phyloP scores from a whole-genome alignment of 176 grass and related monocot species.

The Bolboschoenus planiculmis region DNA sequence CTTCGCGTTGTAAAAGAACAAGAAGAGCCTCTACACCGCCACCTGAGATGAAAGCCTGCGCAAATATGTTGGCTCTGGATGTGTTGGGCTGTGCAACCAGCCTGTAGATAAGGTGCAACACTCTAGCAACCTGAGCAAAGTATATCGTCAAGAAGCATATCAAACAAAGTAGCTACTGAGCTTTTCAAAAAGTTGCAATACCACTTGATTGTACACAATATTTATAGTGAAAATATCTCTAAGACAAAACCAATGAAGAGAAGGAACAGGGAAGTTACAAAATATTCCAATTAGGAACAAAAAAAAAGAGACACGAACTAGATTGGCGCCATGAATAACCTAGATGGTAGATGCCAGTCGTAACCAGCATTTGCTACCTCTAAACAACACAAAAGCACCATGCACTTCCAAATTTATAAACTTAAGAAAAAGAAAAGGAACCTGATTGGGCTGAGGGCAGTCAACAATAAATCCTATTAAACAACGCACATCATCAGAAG shows the following conservation, averaged over 20 bases:
- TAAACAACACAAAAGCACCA: neutral
- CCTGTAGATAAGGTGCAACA: constrained; percentile 93
- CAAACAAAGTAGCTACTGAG: neutral
- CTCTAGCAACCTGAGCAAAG: constrained; percentile 84
- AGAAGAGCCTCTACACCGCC: constrained; percentile 90
- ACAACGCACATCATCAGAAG: constrained; percentile 63
- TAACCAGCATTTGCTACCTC: neutral
- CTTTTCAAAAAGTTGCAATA: neutral
- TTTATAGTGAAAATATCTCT: neutral
- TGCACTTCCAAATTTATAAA: constrained; percentile 22
- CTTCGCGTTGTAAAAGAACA: constrained; percentile 81
- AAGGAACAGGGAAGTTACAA: neutral
- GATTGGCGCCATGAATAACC: constrained; percentile 12
- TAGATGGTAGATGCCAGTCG: neutral
- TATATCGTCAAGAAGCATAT: constrained; percentile 2
- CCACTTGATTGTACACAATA: neutral
- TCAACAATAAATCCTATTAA: constrained; percentile 95
- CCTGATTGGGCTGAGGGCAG: constrained; percentile 97
- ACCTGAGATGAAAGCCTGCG: constrained; percentile 74
- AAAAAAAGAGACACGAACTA: neutral
- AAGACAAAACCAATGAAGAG: neutral
- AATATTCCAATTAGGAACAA: constrained; percentile 5
- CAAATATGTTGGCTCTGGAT: constrained; percentile 78
- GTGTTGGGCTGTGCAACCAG: constrained; percentile 87
- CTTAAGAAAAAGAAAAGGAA: constrained; percentile 26